Evolutionary conservation across 1,139 yeast species (phyloP), one percentile per base, ranked within the genome.

Genomic region (Geotrichum australiense): DNA sequence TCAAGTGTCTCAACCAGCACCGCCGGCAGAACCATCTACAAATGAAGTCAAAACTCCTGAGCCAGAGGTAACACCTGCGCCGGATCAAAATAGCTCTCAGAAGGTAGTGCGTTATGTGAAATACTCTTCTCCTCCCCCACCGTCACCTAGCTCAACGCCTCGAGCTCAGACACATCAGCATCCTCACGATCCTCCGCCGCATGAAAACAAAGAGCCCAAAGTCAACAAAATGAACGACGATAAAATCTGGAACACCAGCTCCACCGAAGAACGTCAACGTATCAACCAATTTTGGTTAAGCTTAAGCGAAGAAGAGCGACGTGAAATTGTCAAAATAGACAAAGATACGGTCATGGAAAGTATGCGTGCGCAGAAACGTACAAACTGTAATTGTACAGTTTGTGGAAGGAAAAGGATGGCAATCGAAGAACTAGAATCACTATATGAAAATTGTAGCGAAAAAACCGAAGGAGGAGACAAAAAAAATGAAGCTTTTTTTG

Each of bases 331-430:
- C 23, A 70, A 72, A 52, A 74, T 84, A 37, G 87, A 82, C 53
- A 81, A 80, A 58, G 75, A 76, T 41, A 78, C 85, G 28, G 80
- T 85, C 1, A 68, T 82, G 62, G 74, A 72, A 46, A 70, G 77
- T 44, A 75, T 84, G 62, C 74, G 73, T 49, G 74, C 72, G 41
- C 79, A 77, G 54, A 80, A 70, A 53, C 64, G 65, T 52, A 68
- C 61, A 52, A 61, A 59, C 5, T 87, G 96, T 59, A 72, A 78
- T 44, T 89, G 97, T 59, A 67, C 78, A 4, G 78, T 78, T 23
- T 89, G 97, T 63, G 94, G 93, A 1, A 73, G 86, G 41, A 78
- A 83, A 51, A 76, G 80, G 51, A 66, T 70, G 47, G 76, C 87
- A 23, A 75, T 86, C 51, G 93, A 84, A 55, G 80, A 78, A 50